Base-by-base conservation (phyloP, 345 rosid genomes). In the Murraya paniculata region DNA sequence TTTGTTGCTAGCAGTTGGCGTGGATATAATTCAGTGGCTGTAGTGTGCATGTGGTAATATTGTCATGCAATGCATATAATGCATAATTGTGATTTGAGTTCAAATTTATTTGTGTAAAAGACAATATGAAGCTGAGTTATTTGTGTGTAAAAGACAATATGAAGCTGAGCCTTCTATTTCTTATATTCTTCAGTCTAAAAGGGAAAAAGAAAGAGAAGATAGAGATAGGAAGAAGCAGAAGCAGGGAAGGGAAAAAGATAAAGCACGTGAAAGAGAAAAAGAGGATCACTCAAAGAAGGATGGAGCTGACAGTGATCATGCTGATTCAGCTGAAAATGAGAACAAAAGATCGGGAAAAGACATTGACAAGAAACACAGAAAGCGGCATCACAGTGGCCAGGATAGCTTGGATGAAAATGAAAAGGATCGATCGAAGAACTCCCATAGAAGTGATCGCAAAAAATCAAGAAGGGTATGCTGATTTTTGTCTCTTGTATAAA, bases 351-450 rank as follows among this genome's bases (percentile, higher is more conserved):
- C 85, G 75, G 98, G 91, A 72, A 96, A 91, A 78, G 97, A 95
- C 39, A 85, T 84, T 80, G 98, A 92, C 22, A 87, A 94, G 88
- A 96, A 90, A 84, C 95, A 91, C 75, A 77, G 91, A 79, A 94
- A 91, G 83, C 87, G 95, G 30, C 95, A 90, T 84, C 94, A 88
- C 45, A 92, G 85, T 77, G 89, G 87, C 33, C 81, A 64, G 75
- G 98, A 94, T 58, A 87, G 89, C 83, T 94, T 98, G 56, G 99
- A 94, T 77, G 90, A 81, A 84, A 98, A 94, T 77, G 98, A 94
- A 72, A 89, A 82, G 62, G 97, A 91, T 81, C 98, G 90, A 35
- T 81, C 92, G 8, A 92, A 82, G 80, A 92, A 88, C 82, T 90
- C 97, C 13, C 96, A 93, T 57, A 92, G 88, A 80, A 84, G 87